These are phyloP conservation scores for Cercospora zeina DNA, from an alignment of 2,329 filamentous ascomycete genomes.

Conservation along the genomic window DNA sequence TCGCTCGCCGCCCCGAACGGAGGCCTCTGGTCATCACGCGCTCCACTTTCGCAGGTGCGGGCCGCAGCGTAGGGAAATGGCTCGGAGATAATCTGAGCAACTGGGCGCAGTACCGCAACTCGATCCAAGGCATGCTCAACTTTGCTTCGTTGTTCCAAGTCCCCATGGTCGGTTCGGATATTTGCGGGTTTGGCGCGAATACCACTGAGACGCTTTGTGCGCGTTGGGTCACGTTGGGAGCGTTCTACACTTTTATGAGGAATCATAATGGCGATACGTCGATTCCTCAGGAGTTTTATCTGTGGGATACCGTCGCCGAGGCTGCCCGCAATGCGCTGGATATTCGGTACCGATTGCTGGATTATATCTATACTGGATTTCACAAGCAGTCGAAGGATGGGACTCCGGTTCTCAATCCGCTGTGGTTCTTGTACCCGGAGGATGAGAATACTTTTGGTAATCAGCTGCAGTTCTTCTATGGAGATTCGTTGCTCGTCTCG, in stretches of 20 bases:
- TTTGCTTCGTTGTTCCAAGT: constrained; percentile 51
- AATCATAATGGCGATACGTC: constrained; percentile 63
- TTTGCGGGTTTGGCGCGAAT: constrained; percentile 71
- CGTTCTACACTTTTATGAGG: constrained; percentile 73
- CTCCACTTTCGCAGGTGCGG: constrained; percentile 55
- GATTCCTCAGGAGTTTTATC: constrained; percentile 69
- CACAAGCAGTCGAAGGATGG: constrained; percentile 62
- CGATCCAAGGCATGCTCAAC: constrained; percentile 47
- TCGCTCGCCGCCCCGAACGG: constrained; percentile 61
- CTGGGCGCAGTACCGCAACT: constrained; percentile 49
- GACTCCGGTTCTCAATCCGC: constrained; percentile 64
- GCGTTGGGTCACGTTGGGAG: constrained; percentile 70
- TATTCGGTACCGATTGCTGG: constrained; percentile 69
- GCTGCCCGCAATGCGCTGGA: constrained; percentile 68
- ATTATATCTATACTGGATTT: constrained; percentile 75
- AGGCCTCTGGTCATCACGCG: constrained; percentile 73
- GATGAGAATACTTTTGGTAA: constrained; percentile 56
- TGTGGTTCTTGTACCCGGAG: constrained; percentile 69
- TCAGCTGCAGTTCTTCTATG: constrained; percentile 61
- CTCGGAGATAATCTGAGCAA: constrained; percentile 54
- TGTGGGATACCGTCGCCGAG: constrained; percentile 62
- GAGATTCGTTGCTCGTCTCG: constrained; percentile 56
- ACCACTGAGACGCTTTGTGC: constrained; percentile 69
- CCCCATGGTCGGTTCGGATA: constrained; percentile 58
- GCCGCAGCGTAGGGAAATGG: constrained; percentile 60